These are phyloP conservation scores for Aspergillus cristatus DNA, from an alignment of 495 filamentous ascomycete species.

Conservation along the genomic window DNA sequence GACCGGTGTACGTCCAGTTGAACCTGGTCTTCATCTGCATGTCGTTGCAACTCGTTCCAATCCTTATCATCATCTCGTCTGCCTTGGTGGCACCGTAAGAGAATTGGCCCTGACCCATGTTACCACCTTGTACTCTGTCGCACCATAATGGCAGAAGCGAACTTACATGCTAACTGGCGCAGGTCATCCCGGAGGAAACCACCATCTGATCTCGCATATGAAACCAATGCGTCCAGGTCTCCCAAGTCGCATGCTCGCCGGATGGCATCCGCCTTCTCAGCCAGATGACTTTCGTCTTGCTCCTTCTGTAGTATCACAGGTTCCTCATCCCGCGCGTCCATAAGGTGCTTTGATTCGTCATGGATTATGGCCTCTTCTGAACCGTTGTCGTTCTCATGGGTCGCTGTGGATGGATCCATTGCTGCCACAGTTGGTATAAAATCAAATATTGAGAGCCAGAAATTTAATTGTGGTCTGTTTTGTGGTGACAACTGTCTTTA, in stretches of 20 bases:
- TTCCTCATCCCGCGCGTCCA: too few species aligned
- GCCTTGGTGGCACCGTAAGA: constrained; percentile 50
- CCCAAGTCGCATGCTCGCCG: constrained; percentile 54
- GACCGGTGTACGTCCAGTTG: constrained; percentile 85
- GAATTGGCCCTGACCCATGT: constrained; percentile 57
- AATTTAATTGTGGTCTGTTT: too few species aligned
- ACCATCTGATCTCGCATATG: constrained; percentile 59
- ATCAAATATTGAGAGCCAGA: too few species aligned
- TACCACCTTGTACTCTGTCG: constrained; percentile 1
- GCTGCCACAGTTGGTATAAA: too few species aligned
- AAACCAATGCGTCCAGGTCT: constrained; percentile 53
- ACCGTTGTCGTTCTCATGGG: too few species aligned
- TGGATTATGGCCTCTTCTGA: too few species aligned
- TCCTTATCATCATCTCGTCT: constrained; percentile 11
- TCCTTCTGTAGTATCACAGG: constrained; percentile 1
- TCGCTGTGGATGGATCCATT: too few species aligned
- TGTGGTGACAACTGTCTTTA: too few species aligned
- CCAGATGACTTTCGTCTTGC: constrained; percentile 1
- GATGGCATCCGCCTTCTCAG: constrained; percentile 41
- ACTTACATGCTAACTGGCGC: constrained; percentile 77
- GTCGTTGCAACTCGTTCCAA: constrained; percentile 52
- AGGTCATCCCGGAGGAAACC: constrained; percentile 77
- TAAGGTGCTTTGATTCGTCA: too few species aligned
- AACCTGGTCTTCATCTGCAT: constrained; percentile 83
- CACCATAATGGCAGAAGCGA: constrained; percentile 3